These are phyloP conservation scores for Metschnikowia santaceciliae DNA, from an alignment of 805 yeast genomes.

Conservation along the genomic window DNA sequence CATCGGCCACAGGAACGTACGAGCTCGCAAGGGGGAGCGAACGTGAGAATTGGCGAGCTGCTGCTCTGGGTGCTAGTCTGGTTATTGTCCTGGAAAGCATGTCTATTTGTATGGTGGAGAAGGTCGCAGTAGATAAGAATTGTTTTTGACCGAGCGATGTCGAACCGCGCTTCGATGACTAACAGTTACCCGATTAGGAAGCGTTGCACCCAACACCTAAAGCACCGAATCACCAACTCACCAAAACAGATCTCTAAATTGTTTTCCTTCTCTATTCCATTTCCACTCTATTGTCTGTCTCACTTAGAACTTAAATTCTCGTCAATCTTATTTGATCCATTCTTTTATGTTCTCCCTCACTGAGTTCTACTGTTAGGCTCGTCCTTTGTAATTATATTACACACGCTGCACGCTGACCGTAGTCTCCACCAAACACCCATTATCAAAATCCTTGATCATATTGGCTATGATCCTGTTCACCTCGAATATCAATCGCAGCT, in stretches of 20 bases:
- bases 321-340: too few species aligned
- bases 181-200: conserved; percentile 15
- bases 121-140: background rate
- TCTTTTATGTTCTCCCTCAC: too few species aligned
- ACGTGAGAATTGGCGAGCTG: background rate
- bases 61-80: background rate
- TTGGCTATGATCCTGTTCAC: conserved; percentile 40
- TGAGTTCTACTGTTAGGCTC: too few species aligned
- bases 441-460: conserved; percentile 25
- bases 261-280: too few species aligned
- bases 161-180: conserved; percentile 22
- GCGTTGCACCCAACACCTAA: background rate
- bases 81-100: conserved; percentile 1
- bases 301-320: too few species aligned
- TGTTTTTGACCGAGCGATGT: conserved; percentile 4
- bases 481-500: conserved; percentile 51
- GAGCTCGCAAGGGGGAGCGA: background rate
- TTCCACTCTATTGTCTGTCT: too few species aligned
- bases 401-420: conserved; percentile 24
- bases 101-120: background rate
- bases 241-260: too few species aligned
- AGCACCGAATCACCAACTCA: background rate
- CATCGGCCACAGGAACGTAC: conserved; percentile 25
- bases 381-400: background rate
- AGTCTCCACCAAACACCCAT: conserved; percentile 29